Evolutionary conservation across 2,329 filamentous ascomycete genomes (phyloP).

Genomic region (Alternaria brassicae): DNA sequence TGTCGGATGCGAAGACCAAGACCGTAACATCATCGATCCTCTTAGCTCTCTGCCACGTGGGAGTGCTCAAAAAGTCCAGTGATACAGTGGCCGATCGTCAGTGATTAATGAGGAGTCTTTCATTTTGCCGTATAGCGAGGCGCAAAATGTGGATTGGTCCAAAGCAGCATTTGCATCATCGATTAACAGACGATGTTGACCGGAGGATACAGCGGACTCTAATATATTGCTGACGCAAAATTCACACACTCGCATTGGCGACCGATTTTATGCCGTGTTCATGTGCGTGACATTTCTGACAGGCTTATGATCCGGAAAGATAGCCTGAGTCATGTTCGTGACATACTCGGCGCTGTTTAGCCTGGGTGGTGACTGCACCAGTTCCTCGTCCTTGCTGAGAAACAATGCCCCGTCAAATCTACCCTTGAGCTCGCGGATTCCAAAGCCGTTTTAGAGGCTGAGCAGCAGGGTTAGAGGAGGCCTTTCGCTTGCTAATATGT

Average conservation of each 20-base stretch:
- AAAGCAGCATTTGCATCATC: background rate
- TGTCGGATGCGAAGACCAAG: background rate
- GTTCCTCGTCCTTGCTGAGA: too few relatives aligned
- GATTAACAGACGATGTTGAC: background rate
- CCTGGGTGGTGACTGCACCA: too few relatives aligned
- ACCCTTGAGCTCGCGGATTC: too few relatives aligned
- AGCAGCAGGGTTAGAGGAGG: too few relatives aligned
- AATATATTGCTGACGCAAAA: background rate
- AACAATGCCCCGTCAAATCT: too few relatives aligned
- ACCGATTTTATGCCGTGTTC: background rate
- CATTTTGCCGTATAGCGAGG: background rate
- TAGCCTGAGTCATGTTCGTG: too few relatives aligned
- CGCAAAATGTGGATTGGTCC: background rate
- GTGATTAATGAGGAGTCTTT: background rate
- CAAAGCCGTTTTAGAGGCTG: too few relatives aligned
- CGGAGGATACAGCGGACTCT: background rate
- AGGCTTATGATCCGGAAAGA: too few relatives aligned
- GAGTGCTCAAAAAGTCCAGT: background rate
- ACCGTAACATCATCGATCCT: constrained; percentile 4
- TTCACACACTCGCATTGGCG: background rate
- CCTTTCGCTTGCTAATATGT: too few relatives aligned
- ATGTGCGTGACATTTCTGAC: background rate
- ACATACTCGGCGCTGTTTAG: too few relatives aligned
- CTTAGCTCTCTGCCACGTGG: background rate
- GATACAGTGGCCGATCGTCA: background rate